phyloP scores from a whole-genome alignment of 768 basidiomycete genomes.

The Rhodosporidiobolus sp. region DNA sequence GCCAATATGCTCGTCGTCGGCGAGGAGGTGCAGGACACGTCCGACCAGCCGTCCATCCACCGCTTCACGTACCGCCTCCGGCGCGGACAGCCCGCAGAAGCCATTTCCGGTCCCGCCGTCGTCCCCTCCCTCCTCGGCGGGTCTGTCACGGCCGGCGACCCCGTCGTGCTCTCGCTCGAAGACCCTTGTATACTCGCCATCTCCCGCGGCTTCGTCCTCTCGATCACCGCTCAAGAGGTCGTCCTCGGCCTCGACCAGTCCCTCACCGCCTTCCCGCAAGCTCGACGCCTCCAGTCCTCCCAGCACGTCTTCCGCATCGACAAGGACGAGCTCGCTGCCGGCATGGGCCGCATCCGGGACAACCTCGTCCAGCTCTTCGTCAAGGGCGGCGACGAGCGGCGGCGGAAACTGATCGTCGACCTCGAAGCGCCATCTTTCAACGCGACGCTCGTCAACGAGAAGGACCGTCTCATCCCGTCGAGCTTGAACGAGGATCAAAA shows the following conservation, averaged over 20 bases:
- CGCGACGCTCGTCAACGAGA: slow-evolving; percentile 34
- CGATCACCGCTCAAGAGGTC: slow-evolving; percentile 63
- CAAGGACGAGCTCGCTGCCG: slow-evolving; percentile 83
- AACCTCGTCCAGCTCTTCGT: slow-evolving; percentile 89
- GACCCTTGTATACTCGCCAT: slow-evolving; percentile 74
- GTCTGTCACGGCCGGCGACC: slow-evolving; percentile 73
- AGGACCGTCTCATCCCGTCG: slow-evolving; percentile 45
- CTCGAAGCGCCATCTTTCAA: slow-evolving; percentile 67
- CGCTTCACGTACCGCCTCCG: slow-evolving; percentile 72
- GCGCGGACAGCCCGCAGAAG: slow-evolving; percentile 27
- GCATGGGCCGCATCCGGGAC: slow-evolving; percentile 81
- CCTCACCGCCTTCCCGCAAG: slow-evolving; percentile 38
- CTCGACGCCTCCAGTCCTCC: slow-evolving; percentile 39
- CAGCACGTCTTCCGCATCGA: slow-evolving; percentile 74
- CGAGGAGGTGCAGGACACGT: not conserved
- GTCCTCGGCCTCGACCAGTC: slow-evolving; percentile 76
- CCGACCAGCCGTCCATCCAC: slow-evolving; percentile 63
- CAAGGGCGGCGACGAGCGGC: slow-evolving; percentile 62
- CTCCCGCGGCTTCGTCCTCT: slow-evolving; percentile 75
- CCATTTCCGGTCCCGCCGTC: slow-evolving; percentile 6
- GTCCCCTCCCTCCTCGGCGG: slow-evolving; percentile 64
- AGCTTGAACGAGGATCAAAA: slow-evolving; percentile 69
- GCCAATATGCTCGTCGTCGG: slow-evolving; percentile 65
- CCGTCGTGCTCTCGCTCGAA: slow-evolving; percentile 80
- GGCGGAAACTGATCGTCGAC: slow-evolving; percentile 77